Percentiles rank a stretch among this genome's conserved stretches.
Evolutionary conservation across 192 early-diverging fungal genomes (phyloP).

Genomic region (Coemansia reversa): DNA sequence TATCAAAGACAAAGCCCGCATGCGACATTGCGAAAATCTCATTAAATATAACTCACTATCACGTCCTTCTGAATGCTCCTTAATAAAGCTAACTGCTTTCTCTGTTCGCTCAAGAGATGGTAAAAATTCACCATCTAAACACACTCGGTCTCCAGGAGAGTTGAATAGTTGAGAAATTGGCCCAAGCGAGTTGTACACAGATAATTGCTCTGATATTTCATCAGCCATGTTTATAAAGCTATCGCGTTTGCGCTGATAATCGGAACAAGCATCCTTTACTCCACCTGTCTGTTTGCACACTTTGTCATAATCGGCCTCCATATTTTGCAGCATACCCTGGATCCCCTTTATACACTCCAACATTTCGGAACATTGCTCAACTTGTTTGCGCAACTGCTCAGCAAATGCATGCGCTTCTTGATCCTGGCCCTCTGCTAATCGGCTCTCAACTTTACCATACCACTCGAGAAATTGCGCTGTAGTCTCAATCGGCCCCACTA

Average conservation of each 20-base stretch:
- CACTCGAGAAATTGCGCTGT: constrained; percentile 94
- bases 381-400: constrained; percentile 13
- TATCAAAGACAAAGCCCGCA: constrained; percentile 89
- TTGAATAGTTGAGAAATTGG: constrained; percentile 74
- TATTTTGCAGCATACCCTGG: constrained; percentile 57
- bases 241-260: constrained; percentile 62
- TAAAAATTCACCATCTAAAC: constrained; percentile 74
- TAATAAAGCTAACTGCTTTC: constrained; percentile 64
- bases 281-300: constrained; percentile 76
- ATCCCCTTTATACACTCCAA: constrained; percentile 60
- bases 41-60: constrained; percentile 93
- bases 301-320: constrained; percentile 71
- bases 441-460: constrained; percentile 77
- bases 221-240: constrained; percentile 44
- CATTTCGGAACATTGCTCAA: constrained; percentile 42
- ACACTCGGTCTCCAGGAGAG: constrained; percentile 81
- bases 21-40: constrained; percentile 93
- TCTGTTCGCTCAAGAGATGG: constrained; percentile 80
- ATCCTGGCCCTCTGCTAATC: constrained; percentile 73
- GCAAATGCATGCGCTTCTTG: constrained; percentile 84
- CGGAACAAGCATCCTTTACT: constrained; percentile 78
- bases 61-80: constrained; percentile 57
- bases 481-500: constrained; percentile 70
- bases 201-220: constrained; percentile 61
- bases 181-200: constrained; percentile 85